Base-by-base conservation (phyloP, 352 stramenopile species). In the Phytophthora multivora region DNA sequence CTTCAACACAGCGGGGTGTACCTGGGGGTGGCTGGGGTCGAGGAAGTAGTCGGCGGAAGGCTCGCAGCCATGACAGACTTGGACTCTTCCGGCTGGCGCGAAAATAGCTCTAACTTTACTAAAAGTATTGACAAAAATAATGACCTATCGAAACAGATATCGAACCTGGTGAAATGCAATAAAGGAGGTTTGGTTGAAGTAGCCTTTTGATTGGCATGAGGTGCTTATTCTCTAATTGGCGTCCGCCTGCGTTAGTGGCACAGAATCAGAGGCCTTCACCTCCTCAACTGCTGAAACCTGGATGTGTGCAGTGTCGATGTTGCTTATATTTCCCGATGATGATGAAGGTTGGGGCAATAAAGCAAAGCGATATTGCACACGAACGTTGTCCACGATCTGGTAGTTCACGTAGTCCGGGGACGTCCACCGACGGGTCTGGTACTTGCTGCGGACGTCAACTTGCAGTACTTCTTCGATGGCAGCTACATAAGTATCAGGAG, bases 401-500 rank as follows among this genome's bases (percentile, higher is more conserved):
- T 72, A 58, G 43, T 75, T 89, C 25, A 75, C 50, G 42, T 69
- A 63, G 23, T 69, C 60, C 1, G 62, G 49, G 12, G 61, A 71
- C 19, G 65, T 68, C 66, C 71, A 85, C 4, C 79, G 71, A 55
- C 72, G 71, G 12, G 83, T 93, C 33, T 89, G 82, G 38, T 89
- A 75, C 61, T 89, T 90, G 65, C 84, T 93, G 25, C 84, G 84
- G 18, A 93, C 80, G 28, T 93, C 84, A 13, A 86, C 82, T 53
- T 75, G 71, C 49, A 93, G 54, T 7, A 93, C 79, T 45, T 93
- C 59, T 54, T 90, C 67, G 41, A 93, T 83, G 8, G 81, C 76
- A 26, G 55, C 48, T 5, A 76, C 57, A 39, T 91, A 82, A 0
- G 36, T 45, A 1, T 61, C 50, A 9, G 71, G 45, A 16, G 65